Conservation (phyloP, 352 stramenopile genomes). For the Pythium rhizo-oryzae region DNA sequence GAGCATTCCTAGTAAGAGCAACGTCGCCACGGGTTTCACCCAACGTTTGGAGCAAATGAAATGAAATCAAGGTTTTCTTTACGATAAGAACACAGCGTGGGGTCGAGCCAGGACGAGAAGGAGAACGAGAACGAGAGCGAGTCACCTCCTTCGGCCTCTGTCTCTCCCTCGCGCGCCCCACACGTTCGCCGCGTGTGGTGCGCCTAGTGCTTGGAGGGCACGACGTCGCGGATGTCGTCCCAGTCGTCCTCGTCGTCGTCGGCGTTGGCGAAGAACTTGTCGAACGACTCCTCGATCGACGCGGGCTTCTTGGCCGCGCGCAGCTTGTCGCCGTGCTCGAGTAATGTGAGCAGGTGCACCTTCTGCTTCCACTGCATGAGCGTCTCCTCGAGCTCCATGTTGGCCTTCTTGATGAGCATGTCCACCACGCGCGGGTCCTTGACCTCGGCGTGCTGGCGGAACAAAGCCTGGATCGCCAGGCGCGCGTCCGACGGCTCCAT, state of each 20-base stretch:
- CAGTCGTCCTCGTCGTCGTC: constrained; percentile 74
- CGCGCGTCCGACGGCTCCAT: constrained; percentile 92
- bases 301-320: constrained; percentile 46
- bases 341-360: constrained; percentile 90
- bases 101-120: neutral
- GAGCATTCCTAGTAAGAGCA: too few relatives aligned
- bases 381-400: constrained; percentile 98
- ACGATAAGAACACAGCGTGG: constrained; percentile 8
- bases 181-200: neutral
- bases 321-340: constrained; percentile 68
- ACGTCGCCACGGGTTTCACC: too few relatives aligned
- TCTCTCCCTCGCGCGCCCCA: neutral
- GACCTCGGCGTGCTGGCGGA: constrained; percentile 93
- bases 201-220: constrained; percentile 36
- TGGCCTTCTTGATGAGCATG: constrained; percentile 97
- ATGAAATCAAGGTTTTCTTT: constrained; percentile 1
- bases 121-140: neutral
- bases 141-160: neutral
- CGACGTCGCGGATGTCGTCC: constrained; percentile 51
- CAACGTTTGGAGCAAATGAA: neutral
- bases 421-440: constrained; percentile 94
- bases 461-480: constrained; percentile 91
- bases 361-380: constrained; percentile 99
- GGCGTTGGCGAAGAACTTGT: constrained; percentile 81
- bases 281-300: constrained; percentile 64